Evolutionary conservation across 2,329 filamentous ascomycete genomes (phyloP), one percentile per base, ranked within the genome.

Genomic region (Hortaea werneckii): DNA sequence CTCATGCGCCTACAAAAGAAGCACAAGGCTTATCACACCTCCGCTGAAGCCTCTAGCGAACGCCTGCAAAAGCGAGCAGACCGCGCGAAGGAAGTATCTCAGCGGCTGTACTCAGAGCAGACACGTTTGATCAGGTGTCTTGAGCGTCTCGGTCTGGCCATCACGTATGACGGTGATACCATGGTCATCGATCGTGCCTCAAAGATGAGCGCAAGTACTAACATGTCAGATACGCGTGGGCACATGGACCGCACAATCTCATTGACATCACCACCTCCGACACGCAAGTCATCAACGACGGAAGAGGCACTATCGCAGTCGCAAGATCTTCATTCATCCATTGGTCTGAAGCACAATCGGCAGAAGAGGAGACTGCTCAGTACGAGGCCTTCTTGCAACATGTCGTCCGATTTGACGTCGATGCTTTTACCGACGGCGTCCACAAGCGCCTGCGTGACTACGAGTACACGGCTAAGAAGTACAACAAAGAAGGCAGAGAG

Each of bases 371-470:
- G 63, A 74, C 79, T 4, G 72, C 79, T 40, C 85, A 82, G 53
- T 98, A 89, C 60, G 72, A 79, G 11, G 75, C 80, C 1, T 95
- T 87, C 59, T 72, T 95, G 52, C 73, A 78, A 32, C 80, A 80
- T 3, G 70, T 95, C 12, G 80, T 85, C 12, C 77, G 78, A 28
- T 92, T 98, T 59, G 86, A 94, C 59, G 74, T 90, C 41, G 87
- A 95, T 50, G 74, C 78, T 3, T 94, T 95, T 58, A 79, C 81
- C 40, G 90, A 96, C 48, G 82, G 86, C 0, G 76, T 98, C 27
- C 83, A 87, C 51, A 92, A 90, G 58, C 83, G 92, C 10, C 80
- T 95, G 58, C 94, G 90, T 58, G 92, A 98, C 59, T 84, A 94
- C 50, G 92, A 98, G 65, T 83, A 92, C 55, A 83, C 92, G 49